These are phyloP conservation scores for Macadamia integrifolia DNA, from an alignment of 164 flowering plant genomes.

Conservation along the genomic window DNA sequence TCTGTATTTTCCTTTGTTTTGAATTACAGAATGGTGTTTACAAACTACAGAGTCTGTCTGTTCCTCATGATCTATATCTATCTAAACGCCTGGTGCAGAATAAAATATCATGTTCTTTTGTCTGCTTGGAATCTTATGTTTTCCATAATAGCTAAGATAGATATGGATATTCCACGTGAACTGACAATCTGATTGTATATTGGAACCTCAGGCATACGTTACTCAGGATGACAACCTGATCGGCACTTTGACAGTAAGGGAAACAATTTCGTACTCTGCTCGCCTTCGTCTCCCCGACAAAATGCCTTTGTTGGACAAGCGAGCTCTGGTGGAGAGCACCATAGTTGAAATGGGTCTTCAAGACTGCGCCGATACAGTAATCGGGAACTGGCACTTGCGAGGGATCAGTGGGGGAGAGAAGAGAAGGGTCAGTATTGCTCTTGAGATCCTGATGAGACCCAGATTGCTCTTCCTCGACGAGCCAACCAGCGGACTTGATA, in stretches of 20 bases:
- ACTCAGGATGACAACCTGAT: slow-evolving; percentile 93
- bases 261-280: slow-evolving; percentile 81
- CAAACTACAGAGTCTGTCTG: too few species aligned
- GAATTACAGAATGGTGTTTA: too few species aligned
- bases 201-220: slow-evolving; percentile 67
- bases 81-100: too few species aligned
- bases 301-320: slow-evolving; percentile 71
- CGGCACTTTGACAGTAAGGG: slow-evolving; percentile 85
- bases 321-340: slow-evolving; percentile 72
- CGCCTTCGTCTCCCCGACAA: slow-evolving; percentile 71
- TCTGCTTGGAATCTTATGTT: too few species aligned
- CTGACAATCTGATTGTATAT: too few species aligned
- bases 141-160: too few species aligned
- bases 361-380: slow-evolving; percentile 81
- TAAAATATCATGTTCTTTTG: too few species aligned
- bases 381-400: slow-evolving; percentile 92
- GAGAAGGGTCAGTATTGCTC: slow-evolving; percentile 89
- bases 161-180: too few species aligned
- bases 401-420: slow-evolving; percentile 95
- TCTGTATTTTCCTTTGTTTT: not conserved
- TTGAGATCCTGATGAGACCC: slow-evolving; percentile 89
- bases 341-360: slow-evolving; percentile 92
- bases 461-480: slow-evolving; percentile 90
- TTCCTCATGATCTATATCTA: too few species aligned
- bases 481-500: slow-evolving; percentile 94